Evolutionary conservation across 805 yeast species (phyloP), one percentile per base, ranked within the genome.

Genomic region (Candida nanaspora): DNA sequence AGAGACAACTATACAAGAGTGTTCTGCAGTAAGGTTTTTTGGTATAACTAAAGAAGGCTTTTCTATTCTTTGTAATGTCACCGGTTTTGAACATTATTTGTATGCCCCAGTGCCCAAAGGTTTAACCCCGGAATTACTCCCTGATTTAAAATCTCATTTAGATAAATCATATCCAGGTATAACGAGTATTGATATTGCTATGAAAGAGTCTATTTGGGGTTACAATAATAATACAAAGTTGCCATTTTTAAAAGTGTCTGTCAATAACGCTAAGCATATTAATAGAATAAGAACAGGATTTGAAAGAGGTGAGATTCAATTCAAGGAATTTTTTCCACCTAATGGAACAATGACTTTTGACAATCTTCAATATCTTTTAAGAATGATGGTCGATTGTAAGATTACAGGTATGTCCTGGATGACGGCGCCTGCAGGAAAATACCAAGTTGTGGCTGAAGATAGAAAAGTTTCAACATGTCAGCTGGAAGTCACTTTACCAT

Each of bases 331-430:
- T 40, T 83, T 86, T 61, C 73, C 77, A 20, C 67, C 74, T 2
- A 68, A 69, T 26, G 79, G 82, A 48, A 60, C 72, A 14, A 79
- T 82, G 51, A 80, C 97, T 0, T 93, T 81, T 57, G 99, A 93
- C 62, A 93, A 93, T 57, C 80, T 93, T 45, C 86, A 88, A 41
- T 94, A 83, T 57, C 67, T 87, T 28, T 62, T 94, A 44, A 71
- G 98, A 51, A 68, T 89, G 62, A 87, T 93, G 93, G 78, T 93
- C 34, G 99, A 93, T 63, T 82, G 95, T 61, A 78, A 82, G 38
- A 86, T 91, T 45, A 83, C 91, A 1, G 94, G 99, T 31, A 93
- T 93, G 98, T 84, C 94, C 21, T 93, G 99, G 99, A 71, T 94
- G 22, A 84, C 96, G 0, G 70, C 91, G 21, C 97, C 98, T 0